Percentiles rank a stretch among this genome's conserved stretches.
phyloP scores from a whole-genome alignment of 2,329 filamentous ascomycete genomes.

The Coleophoma eucalyptorum region DNA sequence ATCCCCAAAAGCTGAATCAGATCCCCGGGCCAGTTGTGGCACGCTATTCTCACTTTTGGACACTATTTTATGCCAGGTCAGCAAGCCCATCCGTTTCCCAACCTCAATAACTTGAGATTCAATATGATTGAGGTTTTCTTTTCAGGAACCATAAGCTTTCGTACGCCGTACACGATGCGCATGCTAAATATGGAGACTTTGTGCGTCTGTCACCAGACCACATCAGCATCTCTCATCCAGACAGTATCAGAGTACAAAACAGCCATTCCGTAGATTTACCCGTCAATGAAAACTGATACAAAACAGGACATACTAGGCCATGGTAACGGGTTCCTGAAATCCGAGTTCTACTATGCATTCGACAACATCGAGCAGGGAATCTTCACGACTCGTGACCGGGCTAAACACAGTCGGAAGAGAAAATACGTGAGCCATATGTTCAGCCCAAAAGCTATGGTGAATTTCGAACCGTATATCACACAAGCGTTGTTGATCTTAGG shows the following conservation, averaged over 20 bases:
- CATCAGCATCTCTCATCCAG: slow-evolving; percentile 71
- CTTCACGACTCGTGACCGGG: slow-evolving; percentile 80
- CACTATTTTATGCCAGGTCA: neutral
- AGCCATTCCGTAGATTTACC: slow-evolving; percentile 49
- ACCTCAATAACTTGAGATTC: too few relatives aligned
- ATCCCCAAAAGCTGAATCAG: neutral
- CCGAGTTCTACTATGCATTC: slow-evolving; percentile 84
- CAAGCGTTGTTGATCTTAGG: slow-evolving; percentile 25
- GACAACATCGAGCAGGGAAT: slow-evolving; percentile 79
- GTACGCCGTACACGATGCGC: slow-evolving; percentile 57
- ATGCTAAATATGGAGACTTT: slow-evolving; percentile 60
- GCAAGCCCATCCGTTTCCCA: neutral
- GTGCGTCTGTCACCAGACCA: slow-evolving; percentile 80
- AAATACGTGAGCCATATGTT: slow-evolving; percentile 86
- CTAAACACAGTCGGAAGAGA: slow-evolving; percentile 79
- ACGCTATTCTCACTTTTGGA: neutral
- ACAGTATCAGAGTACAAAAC: slow-evolving; percentile 45
- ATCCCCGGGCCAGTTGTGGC: neutral
- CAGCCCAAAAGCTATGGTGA: slow-evolving; percentile 69
- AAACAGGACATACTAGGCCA: slow-evolving; percentile 60
- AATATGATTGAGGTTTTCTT: neutral
- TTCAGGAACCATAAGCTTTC: neutral
- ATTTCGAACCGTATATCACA: slow-evolving; percentile 87
- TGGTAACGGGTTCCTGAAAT: slow-evolving; percentile 67
- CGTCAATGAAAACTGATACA: neutral